Conservation (phyloP, 1,139 yeast genomes). For the Williopsis jadinii region DNA sequence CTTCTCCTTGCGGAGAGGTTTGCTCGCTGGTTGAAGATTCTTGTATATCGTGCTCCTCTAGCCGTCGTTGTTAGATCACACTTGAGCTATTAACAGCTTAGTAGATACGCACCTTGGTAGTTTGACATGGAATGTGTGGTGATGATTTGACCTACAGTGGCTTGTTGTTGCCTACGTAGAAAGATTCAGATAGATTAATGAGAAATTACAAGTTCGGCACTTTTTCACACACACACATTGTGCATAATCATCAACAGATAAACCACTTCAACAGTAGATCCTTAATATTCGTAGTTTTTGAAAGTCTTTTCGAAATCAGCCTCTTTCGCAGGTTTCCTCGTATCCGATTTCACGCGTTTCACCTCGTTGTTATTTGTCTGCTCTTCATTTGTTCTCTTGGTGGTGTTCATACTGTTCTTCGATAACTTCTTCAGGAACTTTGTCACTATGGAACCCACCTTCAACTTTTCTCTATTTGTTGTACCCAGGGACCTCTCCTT, state of each 20-base stretch:
- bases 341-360: too few species aligned
- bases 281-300: conserved; percentile 5
- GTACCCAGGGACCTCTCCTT: conserved; percentile 44
- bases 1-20: too few species aligned
- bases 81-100: background rate
- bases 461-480: conserved; percentile 40
- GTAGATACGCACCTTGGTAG: conserved; percentile 16
- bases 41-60: conserved; percentile 11
- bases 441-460: conserved; percentile 46
- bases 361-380: background rate
- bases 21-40: too few species aligned
- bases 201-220: too few species aligned
- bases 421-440: conserved; percentile 48
- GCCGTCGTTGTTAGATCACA: conserved; percentile 1
- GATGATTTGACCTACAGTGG: too few species aligned
- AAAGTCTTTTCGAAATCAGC: conserved; percentile 1
- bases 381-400: background rate
- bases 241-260: background rate
- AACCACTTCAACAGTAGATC: background rate
- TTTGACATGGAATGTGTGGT: conserved; percentile 16
- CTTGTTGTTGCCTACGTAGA: too few species aligned
- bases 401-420: background rate
- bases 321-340: background rate
- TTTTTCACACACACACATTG: too few species aligned
- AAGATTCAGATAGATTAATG: too few species aligned